Conservation (phyloP, 2,329 filamentous ascomycete genomes). For the Sporothrix pallida region DNA sequence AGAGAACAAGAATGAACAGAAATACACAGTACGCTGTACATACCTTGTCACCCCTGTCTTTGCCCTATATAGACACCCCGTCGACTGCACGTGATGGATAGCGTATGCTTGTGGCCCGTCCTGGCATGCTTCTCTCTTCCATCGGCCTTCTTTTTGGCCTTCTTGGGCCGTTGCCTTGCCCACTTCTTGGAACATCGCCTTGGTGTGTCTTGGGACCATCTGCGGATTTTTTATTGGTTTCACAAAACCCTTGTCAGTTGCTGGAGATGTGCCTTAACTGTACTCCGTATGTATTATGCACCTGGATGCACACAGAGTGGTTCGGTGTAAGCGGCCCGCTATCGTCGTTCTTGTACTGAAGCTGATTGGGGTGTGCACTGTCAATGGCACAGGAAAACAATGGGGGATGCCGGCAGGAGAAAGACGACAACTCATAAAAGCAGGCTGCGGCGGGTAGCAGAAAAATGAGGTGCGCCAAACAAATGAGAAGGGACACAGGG, state of each 20-base stretch:
- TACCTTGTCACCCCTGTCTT: conserved; percentile 1
- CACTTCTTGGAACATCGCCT: too few species aligned
- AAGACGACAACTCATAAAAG: conserved; percentile 21
- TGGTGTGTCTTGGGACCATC: background rate
- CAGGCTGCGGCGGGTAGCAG: conserved; percentile 1
- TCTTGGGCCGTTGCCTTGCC: background rate
- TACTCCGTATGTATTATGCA: background rate
- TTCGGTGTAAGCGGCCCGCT: background rate
- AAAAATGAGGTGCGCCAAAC: background rate
- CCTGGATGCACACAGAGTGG: background rate
- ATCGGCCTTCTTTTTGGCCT: background rate
- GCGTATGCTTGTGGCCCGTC: conserved; percentile 6
- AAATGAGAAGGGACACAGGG: background rate
- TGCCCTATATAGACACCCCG: background rate
- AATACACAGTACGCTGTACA: background rate
- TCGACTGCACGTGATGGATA: conserved; percentile 17
- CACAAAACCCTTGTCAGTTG: background rate
- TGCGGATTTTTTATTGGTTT: conserved; percentile 14
- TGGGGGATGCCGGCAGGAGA: background rate
- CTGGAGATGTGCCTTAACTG: background rate
- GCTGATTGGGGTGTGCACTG: background rate
- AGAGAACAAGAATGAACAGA: background rate
- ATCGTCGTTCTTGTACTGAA: background rate
- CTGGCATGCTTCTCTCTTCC: background rate
- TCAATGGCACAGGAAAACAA: background rate